Base-by-base conservation (phyloP, 2,329 filamentous ascomycete species). In the Trichophyton benhamiae region DNA sequence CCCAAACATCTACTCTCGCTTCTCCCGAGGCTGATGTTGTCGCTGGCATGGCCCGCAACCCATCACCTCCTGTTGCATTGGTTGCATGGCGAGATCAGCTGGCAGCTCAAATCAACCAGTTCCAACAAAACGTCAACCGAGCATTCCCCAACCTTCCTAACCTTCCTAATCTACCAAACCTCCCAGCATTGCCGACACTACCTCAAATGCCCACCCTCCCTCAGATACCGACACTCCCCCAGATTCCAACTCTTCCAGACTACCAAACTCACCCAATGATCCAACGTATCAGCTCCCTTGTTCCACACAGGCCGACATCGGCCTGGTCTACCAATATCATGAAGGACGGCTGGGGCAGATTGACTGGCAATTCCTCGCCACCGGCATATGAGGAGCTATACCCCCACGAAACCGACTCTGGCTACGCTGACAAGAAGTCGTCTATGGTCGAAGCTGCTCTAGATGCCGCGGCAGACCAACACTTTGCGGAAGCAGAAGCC, bases 381-480 rank as follows among this genome's bases (percentile, higher is more conserved):
- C 89, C 89, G 8, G 83, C 89, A 0, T 94, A 94, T 66, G 85
- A 91, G 60, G 89, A 91, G 57, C 82, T 94, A 30, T 94, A 85
- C 71, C 88, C 87, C 3, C 70, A 74, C 25, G 63, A 66, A 33
- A 67, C 67, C 22, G 72, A 71, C 61, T 72, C 70, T 52, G 75
- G 77, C 53, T 70, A 68, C 42, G 74, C 74, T 30, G 67, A 76
- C 5, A 78, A 79, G 62, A 77, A 77, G 61, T 70, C 70, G 8
- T 75, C 72, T n/a, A 66, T 76, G 46, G 59, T 78, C 11, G 72
- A 71, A 60, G 77, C 77, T 5, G 76, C 74, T 20, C 68, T 74
- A 1, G 77, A 79, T 57, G 74, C 76, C 20, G 74, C 72, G 25
- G 60, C 76, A 27, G 77, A 79, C 64, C 70, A 75, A 60, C 76